phyloP scores from a whole-genome alignment of 352 stramenopile genomes.

The Elongisporangium prolatum region DNA sequence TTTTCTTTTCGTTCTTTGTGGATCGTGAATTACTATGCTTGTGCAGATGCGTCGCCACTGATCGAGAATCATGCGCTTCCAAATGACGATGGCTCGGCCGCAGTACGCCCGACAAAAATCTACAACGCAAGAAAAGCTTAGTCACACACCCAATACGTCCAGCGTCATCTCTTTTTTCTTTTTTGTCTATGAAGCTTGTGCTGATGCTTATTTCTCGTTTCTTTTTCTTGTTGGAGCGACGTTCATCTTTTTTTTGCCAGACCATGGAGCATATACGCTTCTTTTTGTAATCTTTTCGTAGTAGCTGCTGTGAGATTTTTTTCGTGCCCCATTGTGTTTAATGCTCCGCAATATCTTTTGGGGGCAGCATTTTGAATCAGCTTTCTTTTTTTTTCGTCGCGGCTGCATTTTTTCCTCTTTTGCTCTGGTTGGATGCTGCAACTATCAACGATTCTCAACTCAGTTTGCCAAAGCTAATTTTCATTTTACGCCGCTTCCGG shows the following conservation, averaged over 20 bases:
- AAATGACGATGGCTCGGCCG: neutral
- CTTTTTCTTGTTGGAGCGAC: constrained; percentile 5
- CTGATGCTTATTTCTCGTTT: constrained; percentile 12
- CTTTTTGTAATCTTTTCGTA: neutral
- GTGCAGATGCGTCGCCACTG: neutral
- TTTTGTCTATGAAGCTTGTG: constrained; percentile 6
- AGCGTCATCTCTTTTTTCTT: constrained; percentile 1
- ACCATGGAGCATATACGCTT: neutral
- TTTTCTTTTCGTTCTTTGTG: neutral
- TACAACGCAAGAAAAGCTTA: neutral
- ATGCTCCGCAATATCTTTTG: neutral
- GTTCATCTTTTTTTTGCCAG: neutral
- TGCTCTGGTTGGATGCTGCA: constrained; percentile 18
- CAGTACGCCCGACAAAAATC: neutral
- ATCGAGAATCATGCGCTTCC: neutral
- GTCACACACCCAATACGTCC: neutral
- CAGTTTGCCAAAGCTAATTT: constrained; percentile 89
- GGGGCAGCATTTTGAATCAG: neutral
- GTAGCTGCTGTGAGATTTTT: neutral
- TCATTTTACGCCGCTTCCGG: constrained; percentile 90
- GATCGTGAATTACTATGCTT: neutral
- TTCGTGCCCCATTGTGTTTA: neutral
- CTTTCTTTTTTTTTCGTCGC: constrained; percentile 6
- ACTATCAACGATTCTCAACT: constrained; percentile 50
- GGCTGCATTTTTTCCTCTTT: constrained; percentile 32